Percentiles rank a stretch among this genome's conserved stretches.
Evolutionary conservation across 306 rosid genomes (phyloP).

Genomic region (Ochetophila trinervis): DNA sequence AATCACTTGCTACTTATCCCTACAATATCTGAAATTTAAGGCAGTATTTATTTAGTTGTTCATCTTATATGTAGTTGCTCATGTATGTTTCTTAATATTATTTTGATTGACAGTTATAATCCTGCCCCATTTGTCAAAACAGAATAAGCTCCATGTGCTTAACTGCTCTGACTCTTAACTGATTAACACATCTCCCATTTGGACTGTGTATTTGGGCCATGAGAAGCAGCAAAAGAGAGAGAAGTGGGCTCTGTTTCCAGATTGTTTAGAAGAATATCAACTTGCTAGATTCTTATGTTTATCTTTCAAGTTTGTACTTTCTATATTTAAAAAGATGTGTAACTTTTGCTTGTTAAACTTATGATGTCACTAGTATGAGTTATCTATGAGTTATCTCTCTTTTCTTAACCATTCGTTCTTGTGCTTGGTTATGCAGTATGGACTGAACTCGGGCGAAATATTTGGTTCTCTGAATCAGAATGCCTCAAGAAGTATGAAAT

Average conservation of each 20-base stretch:
- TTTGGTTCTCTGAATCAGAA: constrained; percentile 37
- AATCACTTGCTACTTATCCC: background rate
- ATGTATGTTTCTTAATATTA: background rate
- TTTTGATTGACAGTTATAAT: background rate
- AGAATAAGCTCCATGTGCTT: constrained; percentile 3
- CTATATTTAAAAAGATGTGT: background rate
- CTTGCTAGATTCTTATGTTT: no score
- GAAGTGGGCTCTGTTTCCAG: no score
- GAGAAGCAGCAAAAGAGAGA: no score
- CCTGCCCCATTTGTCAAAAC: background rate
- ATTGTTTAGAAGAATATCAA: no score
- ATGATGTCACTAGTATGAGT: background rate
- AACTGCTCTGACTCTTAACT: background rate
- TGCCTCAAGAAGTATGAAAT: constrained; percentile 35
- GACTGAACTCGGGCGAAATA: constrained; percentile 53
- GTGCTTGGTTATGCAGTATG: constrained; percentile 57
- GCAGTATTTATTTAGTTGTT: constrained; percentile 1
- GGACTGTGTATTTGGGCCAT: no score
- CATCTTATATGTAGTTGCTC: background rate
- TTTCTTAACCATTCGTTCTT: constrained; percentile 8
- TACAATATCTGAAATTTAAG: background rate
- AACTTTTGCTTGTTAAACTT: background rate
- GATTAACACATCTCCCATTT: no score
- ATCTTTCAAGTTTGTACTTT: no score
- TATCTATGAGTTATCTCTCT: background rate